phyloP scores from a whole-genome alignment of 1,284 basidiomycete genomes.

The Cryptococcus neoformans region DNA sequence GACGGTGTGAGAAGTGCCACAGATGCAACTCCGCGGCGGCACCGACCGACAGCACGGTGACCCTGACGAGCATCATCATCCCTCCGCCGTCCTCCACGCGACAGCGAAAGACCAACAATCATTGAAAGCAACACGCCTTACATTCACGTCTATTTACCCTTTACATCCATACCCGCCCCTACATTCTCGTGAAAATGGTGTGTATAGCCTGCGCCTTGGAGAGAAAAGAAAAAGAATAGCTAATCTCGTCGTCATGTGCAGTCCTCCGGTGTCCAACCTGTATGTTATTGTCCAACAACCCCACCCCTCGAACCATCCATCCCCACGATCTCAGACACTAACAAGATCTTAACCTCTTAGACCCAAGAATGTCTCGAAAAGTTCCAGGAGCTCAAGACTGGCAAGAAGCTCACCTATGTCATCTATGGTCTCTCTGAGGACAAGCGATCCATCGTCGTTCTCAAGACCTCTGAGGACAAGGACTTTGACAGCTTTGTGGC shows the following conservation, averaged over 20 bases:
- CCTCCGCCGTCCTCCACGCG: background rate
- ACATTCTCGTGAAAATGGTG: background rate
- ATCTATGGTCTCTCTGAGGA: slow-evolving; percentile 69
- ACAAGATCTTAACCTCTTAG: slow-evolving; percentile 14
- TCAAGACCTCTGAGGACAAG: slow-evolving; percentile 56
- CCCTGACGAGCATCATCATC: background rate
- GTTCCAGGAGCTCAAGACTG: slow-evolving; percentile 76
- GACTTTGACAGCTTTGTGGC: slow-evolving; percentile 75
- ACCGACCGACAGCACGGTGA: background rate
- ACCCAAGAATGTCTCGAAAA: slow-evolving; percentile 57
- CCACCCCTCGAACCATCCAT: background rate
- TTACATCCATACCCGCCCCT: background rate
- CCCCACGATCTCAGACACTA: background rate
- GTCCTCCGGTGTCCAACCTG: slow-evolving; percentile 47
- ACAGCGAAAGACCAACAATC: background rate
- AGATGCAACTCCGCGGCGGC: background rate
- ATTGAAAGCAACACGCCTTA: background rate
- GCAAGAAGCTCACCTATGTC: slow-evolving; percentile 83
- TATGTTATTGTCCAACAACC: slow-evolving; percentile 5
- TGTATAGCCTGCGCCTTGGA: background rate
- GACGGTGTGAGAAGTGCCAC: background rate
- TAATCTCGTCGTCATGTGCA: slow-evolving; percentile 8
- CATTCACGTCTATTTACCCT: background rate
- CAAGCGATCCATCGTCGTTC: slow-evolving; percentile 71
- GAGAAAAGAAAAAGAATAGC: background rate